Evolutionary conservation across 805 yeast genomes (phyloP), one percentile per base, ranked within the genome.

Genomic region (Nakazawaea holstii): DNA sequence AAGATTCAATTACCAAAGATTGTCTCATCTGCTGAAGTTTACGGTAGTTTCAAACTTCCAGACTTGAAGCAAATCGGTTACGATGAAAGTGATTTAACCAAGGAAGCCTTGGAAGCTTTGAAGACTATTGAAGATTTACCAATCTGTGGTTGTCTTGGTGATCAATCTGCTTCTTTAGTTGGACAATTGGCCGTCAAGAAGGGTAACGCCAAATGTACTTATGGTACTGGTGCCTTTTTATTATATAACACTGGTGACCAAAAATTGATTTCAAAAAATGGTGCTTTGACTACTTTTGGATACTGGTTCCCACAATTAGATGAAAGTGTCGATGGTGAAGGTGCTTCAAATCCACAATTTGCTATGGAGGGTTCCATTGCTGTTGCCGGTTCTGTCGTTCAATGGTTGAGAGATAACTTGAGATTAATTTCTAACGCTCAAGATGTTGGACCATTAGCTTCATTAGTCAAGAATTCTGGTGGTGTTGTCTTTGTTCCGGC

Each of bases 401-500:
- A 88, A 68, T 91, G 97, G 96, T 76, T 92, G 56, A 76, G 96
- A 61, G 96, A 91, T 67, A 90, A 90, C 69, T 76, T 91, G 68
- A 84, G 86, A 55, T 69, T 91, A 59, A 87, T 91, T 56, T 82
- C 80, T 56, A 78, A 80, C 49, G 87, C 96, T 6, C 82, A 84
- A 55, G 96, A 91, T 65, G 82, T 92, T 52, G 97, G 96, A 4
- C 95, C 95, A 27, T 74, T 91, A 58, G 96, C 96, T 10, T 80
- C 86, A 26, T 83, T 81, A 58, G 96, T 88, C 35, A 73, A 77
- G 26, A 80, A 85, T 61, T 74, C 92, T 14, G 96, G 94, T 43
- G 97, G 97, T 35, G 97, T 91, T 26, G 90, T 88, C 35, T 91
- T 91, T 60, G 95, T 91, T 40, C 96, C 98, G 29, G 97, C 97